Base-by-base conservation (phyloP, 352 stramenopile species). In the Phytophthora fragariaefolia region DNA sequence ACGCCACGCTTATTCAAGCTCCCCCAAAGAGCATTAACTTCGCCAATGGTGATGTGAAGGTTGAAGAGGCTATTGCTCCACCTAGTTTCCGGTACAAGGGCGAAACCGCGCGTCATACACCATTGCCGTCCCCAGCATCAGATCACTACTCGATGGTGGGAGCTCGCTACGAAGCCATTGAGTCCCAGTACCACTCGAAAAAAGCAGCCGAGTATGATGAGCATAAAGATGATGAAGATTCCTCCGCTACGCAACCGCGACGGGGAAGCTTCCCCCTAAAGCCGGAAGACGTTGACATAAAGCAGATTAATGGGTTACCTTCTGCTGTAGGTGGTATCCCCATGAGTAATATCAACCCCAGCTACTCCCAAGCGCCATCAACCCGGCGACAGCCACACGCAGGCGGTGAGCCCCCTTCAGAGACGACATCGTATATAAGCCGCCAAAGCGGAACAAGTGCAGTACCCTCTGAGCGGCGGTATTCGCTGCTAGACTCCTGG, bases 21-120 rank as follows among this genome's bases (percentile, higher is more conserved):
- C 80, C 82, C 40, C 83, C 82, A 0, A 87, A 87, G 18, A 93
- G 85, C 51, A 88, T 91, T 61, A 91, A 90, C 53, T 92, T 87
- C 28, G 63, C 85, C 36, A 77, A 69, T n/a, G 79, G 79, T 13
- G 70, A 53, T 12, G 53, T 94, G 13, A 73, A 92, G 38, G 49
- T 90, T 40, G 74, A 69, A 40, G 77, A 92, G 27, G 63, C 73
- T 6, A 53, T 84, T 18, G 78, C 79, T 2, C 83, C 85, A 46
- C 58, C 43, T 6, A 94, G 85, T 62, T 94, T 91, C 59, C 82
- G 80, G 6, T 92, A 83, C 65, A 86, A 83, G 63, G 81, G 81
- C 1, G 74, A 85, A 46, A 51, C 58, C 1, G 71, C 63, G 15
- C 69, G 63, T 13, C 65, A 81, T 47, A 78, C 77, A 3, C 62